Base-by-base conservation (phyloP, 2,329 filamentous ascomycete genomes). In the Metarhizium robertsii region DNA sequence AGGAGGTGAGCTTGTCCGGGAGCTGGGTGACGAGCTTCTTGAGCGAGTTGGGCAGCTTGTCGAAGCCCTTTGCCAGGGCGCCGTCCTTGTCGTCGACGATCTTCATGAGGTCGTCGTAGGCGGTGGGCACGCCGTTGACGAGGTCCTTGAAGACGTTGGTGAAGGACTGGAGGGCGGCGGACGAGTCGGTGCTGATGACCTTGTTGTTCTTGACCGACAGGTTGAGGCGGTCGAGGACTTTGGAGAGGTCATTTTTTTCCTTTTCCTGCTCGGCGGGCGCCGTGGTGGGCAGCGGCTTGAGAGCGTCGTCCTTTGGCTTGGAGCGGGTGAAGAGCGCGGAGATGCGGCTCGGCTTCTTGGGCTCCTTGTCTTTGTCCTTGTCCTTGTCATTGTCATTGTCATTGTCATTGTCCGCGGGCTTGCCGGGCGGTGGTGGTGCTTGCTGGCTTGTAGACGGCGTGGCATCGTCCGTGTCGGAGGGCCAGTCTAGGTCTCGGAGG, bases 131-230 rank as follows among this genome's bases (percentile, higher is more conserved):
- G 59, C 94, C 94, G 67, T 91, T 92, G 64, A 94, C 83, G 16
- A 96, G 81, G 68, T 99, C 94, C 67, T 92, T 94, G 66, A 99
- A 87, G 38, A 96, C 86, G 55, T 91, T 78, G 1, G 90, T 95
- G 77, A 99, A 99, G 59, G 86, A 84, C 54, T 84, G 81, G 53
- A 96, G 81, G 34, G 96, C 79, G 60, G 90, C 86, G 58, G 90
- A 85, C 0, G 90, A 92, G 63, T 95, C 91, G 57, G 84, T 81
- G n/a, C 86, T 86, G 69, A 96, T 89, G 58, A 89, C 89, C 56
- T 85, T 86, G 73, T 95, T 94, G 75, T 95, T 92, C 61, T 87
- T 81, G 6, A 89, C 88, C 5, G 87, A 83, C 36, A 95, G 83
- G 66, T 95, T 92, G 58, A 99, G 80, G 48, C 88, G 82, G 65